phyloP scores from a whole-genome alignment of 2,329 filamentous ascomycete species.

The Emmonsiellopsis sp. region DNA sequence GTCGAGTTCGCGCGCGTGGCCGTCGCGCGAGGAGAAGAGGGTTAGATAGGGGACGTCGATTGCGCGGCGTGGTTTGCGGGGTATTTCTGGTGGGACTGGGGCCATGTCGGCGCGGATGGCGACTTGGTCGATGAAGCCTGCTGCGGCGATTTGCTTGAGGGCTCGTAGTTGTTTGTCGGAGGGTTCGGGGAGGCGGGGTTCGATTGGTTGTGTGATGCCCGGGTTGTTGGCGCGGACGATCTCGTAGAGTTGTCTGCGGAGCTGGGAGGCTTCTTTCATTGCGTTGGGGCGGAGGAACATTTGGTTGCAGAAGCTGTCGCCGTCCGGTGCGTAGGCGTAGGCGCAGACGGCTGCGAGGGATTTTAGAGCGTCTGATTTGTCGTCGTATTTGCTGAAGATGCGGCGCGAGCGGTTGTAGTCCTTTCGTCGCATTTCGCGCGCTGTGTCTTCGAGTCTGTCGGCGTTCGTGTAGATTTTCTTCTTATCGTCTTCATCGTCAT shows the following conservation, averaged over 20 bases:
- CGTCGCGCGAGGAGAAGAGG: conserved; percentile 58
- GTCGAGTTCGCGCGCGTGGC: conserved; percentile 33
- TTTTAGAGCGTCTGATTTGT: conserved; percentile 80
- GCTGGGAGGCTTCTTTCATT: conserved; percentile 74
- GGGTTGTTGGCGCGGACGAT: conserved; percentile 70
- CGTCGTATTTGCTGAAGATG: conserved; percentile 71
- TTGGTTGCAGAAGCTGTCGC: conserved; percentile 65
- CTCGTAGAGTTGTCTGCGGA: conserved; percentile 72
- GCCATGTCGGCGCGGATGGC: conserved; percentile 86
- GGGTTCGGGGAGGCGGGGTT: conserved; percentile 48
- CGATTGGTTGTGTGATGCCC: conserved; percentile 29
- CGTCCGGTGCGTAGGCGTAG: conserved; percentile 61
- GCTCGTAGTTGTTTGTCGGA: conserved; percentile 63
- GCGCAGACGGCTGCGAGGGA: conserved; percentile 80
- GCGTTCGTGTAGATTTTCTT: conserved; percentile 48
- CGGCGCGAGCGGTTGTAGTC: conserved; percentile 64
- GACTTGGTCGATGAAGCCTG: conserved; percentile 89
- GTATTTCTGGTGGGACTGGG: conserved; percentile 58
- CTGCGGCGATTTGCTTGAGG: conserved; percentile 82
- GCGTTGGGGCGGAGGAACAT: conserved; percentile 85
- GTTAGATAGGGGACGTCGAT: conserved; percentile 90
- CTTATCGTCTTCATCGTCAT: conserved; percentile 30
- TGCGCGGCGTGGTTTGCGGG: conserved; percentile 67
- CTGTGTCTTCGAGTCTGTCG: conserved; percentile 63
- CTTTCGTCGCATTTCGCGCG: conserved; percentile 55